phyloP scores from a whole-genome alignment of 768 basidiomycete genomes.

The Lactarius quietus region DNA sequence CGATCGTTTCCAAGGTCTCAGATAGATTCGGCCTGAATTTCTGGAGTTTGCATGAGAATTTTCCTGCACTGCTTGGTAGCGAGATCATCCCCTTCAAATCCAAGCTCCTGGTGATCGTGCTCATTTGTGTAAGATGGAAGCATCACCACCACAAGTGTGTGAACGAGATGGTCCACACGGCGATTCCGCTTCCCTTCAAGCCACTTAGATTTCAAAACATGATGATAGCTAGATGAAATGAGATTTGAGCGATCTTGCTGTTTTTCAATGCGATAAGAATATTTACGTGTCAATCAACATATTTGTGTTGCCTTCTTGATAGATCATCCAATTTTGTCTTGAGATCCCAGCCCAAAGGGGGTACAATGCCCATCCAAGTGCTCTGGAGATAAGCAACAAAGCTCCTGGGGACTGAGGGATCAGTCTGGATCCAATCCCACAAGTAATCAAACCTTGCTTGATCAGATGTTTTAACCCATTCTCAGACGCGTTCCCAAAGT shows the following conservation, averaged over 20 bases:
- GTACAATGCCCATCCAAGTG: no score
- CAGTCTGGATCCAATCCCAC: no score
- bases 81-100: not conserved
- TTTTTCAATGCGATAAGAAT: not conserved
- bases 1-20: not conserved
- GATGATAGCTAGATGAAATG: constrained; percentile 1
- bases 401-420: no score
- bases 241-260: not conserved
- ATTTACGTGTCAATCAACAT: constrained; percentile 11
- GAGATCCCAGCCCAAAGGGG: no score
- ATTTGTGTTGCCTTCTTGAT: not conserved
- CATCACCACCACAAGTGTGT: not conserved
- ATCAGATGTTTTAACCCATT: no score
- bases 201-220: constrained; percentile 2
- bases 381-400: no score
- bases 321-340: no score
- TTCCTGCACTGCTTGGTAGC: not conserved
- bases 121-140: not conserved
- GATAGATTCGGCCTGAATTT: not conserved
- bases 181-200: constrained; percentile 2
- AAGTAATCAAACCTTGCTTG: no score
- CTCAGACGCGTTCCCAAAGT: no score
- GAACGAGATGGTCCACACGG: not conserved
- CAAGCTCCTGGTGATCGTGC: not conserved
- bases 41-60: not conserved